Conservation (phyloP, 805 yeast species). For the Candida tibetensis region DNA sequence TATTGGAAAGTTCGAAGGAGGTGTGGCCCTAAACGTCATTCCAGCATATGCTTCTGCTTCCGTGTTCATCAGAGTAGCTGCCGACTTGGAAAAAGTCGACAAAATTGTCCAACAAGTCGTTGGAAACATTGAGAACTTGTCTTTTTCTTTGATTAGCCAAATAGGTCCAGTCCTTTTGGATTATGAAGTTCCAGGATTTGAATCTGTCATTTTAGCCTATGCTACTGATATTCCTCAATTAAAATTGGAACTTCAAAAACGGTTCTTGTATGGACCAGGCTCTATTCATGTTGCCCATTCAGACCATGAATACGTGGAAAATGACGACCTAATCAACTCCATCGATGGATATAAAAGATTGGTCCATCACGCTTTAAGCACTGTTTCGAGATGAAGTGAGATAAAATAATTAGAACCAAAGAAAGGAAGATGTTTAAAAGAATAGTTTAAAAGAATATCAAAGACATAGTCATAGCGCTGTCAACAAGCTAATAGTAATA, state of each 20-base stretch:
- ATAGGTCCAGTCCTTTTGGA: constrained; percentile 49
- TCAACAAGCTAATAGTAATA: background rate
- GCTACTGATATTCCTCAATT: constrained; percentile 42
- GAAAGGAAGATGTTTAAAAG: background rate
- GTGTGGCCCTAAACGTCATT: constrained; percentile 65
- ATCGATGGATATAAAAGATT: constrained; percentile 53
- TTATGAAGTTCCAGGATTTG: constrained; percentile 64
- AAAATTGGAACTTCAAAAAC: constrained; percentile 19
- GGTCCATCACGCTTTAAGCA: constrained; percentile 21
- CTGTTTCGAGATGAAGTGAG: background rate
- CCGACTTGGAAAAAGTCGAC: constrained; percentile 37
- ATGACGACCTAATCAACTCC: constrained; percentile 46
- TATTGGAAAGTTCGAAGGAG: constrained; percentile 56
- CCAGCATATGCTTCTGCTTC: constrained; percentile 56
- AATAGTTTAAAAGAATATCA: background rate
- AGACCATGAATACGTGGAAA: constrained; percentile 51
- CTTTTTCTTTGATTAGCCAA: constrained; percentile 12
- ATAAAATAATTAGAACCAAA: background rate
- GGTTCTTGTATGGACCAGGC: constrained; percentile 68
- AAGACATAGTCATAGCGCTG: too few relatives aligned
- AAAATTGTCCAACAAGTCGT: constrained; percentile 34
- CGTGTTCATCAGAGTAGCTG: constrained; percentile 54
- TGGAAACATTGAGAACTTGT: constrained; percentile 24
- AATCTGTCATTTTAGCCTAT: constrained; percentile 47
- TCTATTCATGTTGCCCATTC: constrained; percentile 60